A percentile compares a stretch with the other conserved stretches of the same genome.
Conservation (phyloP, 306 rosid genomes). For the Casuarina equisetifolia region DNA sequence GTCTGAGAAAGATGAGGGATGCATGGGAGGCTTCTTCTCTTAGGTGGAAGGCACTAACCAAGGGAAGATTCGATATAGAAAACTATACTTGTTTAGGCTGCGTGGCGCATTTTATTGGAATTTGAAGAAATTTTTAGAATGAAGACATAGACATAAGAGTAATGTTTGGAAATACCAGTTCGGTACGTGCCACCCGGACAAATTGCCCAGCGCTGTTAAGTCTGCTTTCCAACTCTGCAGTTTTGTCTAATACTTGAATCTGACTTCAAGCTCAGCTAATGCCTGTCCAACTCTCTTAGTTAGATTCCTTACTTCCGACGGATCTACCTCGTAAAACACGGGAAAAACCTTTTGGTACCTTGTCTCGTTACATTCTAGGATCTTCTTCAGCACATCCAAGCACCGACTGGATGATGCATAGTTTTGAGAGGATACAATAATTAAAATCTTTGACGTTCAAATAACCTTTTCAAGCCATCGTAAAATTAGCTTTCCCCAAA, state of each 20-base stretch:
- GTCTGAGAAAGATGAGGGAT: too few species aligned
- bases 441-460: background rate
- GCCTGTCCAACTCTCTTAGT: background rate
- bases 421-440: slow-evolving; percentile 24
- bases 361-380: too few species aligned
- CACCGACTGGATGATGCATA: slow-evolving; percentile 4
- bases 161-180: slow-evolving; percentile 12
- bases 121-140: background rate
- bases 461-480: background rate
- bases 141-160: background rate
- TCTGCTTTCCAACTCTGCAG: slow-evolving; percentile 31
- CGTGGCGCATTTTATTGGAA: too few species aligned
- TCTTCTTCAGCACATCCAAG: background rate
- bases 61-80: too few species aligned
- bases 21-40: too few species aligned
- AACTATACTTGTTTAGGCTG: too few species aligned
- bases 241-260: slow-evolving; percentile 21
- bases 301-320: background rate
- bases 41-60: too few species aligned
- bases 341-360: background rate
- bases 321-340: background rate
- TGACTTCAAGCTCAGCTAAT: background rate
- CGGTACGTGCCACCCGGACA: slow-evolving; percentile 17
- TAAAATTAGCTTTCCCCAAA: background rate
- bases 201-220: slow-evolving; percentile 5